Base-by-base conservation (phyloP, 352 stramenopile species). In the Globisporangium emineosum region DNA sequence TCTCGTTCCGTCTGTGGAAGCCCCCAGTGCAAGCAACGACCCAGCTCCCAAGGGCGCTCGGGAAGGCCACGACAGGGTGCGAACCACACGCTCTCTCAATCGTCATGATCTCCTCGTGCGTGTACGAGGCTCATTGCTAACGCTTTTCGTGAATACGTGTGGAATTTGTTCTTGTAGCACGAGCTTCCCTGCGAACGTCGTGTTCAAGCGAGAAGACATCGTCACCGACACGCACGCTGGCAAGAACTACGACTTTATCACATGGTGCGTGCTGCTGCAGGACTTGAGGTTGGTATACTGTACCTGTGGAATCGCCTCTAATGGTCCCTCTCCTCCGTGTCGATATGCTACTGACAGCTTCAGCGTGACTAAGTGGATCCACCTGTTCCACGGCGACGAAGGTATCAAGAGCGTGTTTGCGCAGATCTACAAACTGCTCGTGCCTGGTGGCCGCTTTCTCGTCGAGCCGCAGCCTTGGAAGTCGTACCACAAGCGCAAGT, bases 341-440 rank as follows among this genome's bases (percentile, higher is more conserved):
- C 8, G 9, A 37, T 52, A 8, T n/a, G 62, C 10, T 50, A 2
- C 21, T 53, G 19, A 27, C 35, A 91, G 88, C 55, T 92, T 97
- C 50, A 96, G 86, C 52, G 85, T 96, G 59, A 93, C 88, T 10
- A 97, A 97, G 73, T 97, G 90, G 90, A 91, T 97, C 43, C 90
- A 97, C 60, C 71, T 97, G 43, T 89, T 94, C 64, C 79, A 91
- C 42, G 90, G 90, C 15, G 90, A 97, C 54, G 83, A 93, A 29
- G 88, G 86, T 13, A 75, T 97, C 57, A 82, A 90, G 57, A 65
- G 71, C 25, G 67, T 94, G 27, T 97, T 97, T 67, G 55, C 64
- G 5, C 70, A 83, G 23, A 78, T 94, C 35, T 86, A 86, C 64
- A 64, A 71, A 13, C 67, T 96, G 40, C 64, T 97, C 2, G 63